phyloP scores from a whole-genome alignment of 768 basidiomycete species.

The Mycena filopes region DNA sequence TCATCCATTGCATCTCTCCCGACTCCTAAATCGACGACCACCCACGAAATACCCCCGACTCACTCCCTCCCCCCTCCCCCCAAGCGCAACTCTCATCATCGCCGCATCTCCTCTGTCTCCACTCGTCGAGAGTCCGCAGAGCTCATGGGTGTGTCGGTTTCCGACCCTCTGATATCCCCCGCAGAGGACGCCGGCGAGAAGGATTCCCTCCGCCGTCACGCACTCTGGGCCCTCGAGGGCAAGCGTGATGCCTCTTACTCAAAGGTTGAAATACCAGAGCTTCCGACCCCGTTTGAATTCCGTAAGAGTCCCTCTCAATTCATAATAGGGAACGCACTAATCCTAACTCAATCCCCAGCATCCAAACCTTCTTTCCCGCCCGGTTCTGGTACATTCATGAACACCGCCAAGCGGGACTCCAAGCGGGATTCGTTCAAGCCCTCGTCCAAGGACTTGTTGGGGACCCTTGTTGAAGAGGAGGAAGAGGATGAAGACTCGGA shows the following conservation, averaged over 20 bases:
- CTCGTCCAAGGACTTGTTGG: conserved; percentile 79
- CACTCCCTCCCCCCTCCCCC: conserved; percentile 47
- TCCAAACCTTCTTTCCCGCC: conserved; percentile 70
- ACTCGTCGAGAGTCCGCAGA: conserved; percentile 92
- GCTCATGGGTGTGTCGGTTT: conserved; percentile 84
- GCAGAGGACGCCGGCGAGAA: conserved; percentile 77
- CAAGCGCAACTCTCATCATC: conserved; percentile 84
- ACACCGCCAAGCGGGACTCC: conserved; percentile 71
- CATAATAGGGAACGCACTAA: not conserved
- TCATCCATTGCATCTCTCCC: conserved; percentile 56
- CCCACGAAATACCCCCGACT: conserved; percentile 47
- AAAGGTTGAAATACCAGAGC: conserved; percentile 87
- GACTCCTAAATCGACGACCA: conserved; percentile 49
- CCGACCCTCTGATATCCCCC: conserved; percentile 68
- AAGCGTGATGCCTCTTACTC: conserved; percentile 75
- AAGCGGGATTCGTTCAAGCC: conserved; percentile 90
- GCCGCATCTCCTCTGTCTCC: conserved; percentile 87
- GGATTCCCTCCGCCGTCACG: conserved; percentile 83
- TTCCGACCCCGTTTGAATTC: conserved; percentile 74
- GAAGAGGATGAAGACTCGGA: conserved; percentile 84
- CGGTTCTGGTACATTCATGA: conserved; percentile 46
- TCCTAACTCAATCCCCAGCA: conserved; percentile 50
- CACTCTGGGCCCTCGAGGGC: conserved; percentile 90
- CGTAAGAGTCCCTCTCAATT: conserved; percentile 57
- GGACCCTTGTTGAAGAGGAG: conserved; percentile 86